A percentile compares a stretch with the other conserved stretches of the same genome.
Conservation (phyloP, 305 asterid species). For the Fraxinus platypoda region DNA sequence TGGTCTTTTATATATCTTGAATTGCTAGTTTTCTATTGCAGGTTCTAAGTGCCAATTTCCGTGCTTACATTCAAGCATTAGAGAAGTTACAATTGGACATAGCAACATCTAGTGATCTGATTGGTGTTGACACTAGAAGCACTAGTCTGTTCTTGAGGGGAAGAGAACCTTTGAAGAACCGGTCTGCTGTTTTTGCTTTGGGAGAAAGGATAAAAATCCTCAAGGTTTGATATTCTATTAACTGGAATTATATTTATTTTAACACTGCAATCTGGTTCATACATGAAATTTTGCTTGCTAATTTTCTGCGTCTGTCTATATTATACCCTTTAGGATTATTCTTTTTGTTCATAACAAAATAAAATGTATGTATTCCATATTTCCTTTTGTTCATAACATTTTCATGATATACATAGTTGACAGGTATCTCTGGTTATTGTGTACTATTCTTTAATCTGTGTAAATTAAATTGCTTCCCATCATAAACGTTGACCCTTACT, state of each 20-base stretch:
- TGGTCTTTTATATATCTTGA: slow-evolving; percentile 11
- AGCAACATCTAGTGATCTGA: slow-evolving; percentile 93
- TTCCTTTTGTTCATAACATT: not conserved
- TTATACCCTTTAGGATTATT: not conserved
- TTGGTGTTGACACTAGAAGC: slow-evolving; percentile 95
- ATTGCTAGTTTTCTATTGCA: slow-evolving; percentile 35
- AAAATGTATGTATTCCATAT: not conserved
- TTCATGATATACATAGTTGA: not conserved
- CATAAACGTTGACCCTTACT: not conserved
- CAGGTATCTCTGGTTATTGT: not conserved
- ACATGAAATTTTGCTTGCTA: not conserved
- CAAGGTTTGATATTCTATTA: slow-evolving; percentile 55
- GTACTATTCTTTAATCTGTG: not conserved
- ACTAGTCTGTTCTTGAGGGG: slow-evolving; percentile 87
- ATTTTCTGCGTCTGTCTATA: not conserved
- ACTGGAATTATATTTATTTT: not conserved
- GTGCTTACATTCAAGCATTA: slow-evolving; percentile 96
- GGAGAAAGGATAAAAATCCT: slow-evolving; percentile 96
- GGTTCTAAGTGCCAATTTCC: slow-evolving; percentile 91
- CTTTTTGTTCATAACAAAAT: not conserved
- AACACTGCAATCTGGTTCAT: not conserved
- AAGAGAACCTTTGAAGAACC: slow-evolving; percentile 96
- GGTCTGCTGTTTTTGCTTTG: slow-evolving; percentile 96
- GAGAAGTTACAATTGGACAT: slow-evolving; percentile 97
- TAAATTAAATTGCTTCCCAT: not conserved